Conservation (phyloP, 495 filamentous ascomycete species). For the Hypoxylon cercidicola region DNA sequence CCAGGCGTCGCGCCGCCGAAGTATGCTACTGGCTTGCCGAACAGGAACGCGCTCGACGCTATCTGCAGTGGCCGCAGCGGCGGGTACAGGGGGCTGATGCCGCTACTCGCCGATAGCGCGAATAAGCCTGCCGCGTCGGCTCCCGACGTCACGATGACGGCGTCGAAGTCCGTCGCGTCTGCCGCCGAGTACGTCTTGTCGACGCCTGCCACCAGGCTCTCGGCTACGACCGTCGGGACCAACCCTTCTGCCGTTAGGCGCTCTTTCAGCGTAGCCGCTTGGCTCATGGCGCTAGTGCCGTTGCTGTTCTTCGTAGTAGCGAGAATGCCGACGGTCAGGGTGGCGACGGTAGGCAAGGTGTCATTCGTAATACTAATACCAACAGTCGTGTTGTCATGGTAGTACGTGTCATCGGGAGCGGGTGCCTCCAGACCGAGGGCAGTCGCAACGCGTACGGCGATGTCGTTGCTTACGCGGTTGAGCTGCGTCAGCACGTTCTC, state of each 20-base stretch:
- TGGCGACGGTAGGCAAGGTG: conserved; percentile 68
- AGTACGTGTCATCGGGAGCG: conserved; percentile 69
- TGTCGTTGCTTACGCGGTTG: conserved; percentile 75
- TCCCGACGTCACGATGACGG: conserved; percentile 69
- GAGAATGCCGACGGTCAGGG: conserved; percentile 75
- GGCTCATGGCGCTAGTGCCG: conserved; percentile 48
- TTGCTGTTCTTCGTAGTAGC: conserved; percentile 50
- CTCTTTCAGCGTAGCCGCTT: conserved; percentile 60
- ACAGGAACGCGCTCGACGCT: conserved; percentile 71
- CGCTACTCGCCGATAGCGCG: conserved; percentile 25
- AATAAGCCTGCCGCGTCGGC: conserved; percentile 63
- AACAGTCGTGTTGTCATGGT: conserved; percentile 74
- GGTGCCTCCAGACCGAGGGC: conserved; percentile 70
- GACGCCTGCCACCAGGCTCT: conserved; percentile 65
- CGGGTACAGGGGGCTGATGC: conserved; percentile 66
- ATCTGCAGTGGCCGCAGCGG: conserved; percentile 72
- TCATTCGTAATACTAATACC: conserved; percentile 69
- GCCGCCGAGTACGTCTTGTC: conserved; percentile 76
- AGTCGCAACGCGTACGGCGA: conserved; percentile 72
- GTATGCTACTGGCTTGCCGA: conserved; percentile 77
- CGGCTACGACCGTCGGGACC: conserved; percentile 70
- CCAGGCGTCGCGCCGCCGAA: conserved; percentile 58
- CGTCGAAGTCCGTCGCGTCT: conserved; percentile 78
- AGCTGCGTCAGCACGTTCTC: conserved; percentile 74
- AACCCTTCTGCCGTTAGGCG: conserved; percentile 61